Conservation (phyloP, 106 monocot species). For the Dendrobium officinale region DNA sequence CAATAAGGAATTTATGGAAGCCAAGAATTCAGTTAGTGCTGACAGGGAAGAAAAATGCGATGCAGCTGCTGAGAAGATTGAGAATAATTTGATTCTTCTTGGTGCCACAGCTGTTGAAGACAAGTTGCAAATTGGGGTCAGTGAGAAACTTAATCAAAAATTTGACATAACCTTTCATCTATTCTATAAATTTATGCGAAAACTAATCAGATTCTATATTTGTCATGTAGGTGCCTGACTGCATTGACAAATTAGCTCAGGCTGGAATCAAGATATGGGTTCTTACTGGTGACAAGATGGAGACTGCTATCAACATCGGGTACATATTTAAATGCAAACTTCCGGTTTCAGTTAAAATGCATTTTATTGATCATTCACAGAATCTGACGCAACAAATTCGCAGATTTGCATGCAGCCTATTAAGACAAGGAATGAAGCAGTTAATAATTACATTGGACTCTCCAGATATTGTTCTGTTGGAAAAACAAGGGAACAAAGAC, state of each 20-base stretch:
- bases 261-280: slow-evolving; percentile 99
- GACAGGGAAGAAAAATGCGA: slow-evolving; percentile 90
- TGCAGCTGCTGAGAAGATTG: slow-evolving; percentile 57
- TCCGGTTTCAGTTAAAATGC: background rate
- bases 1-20: slow-evolving; percentile 45
- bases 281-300: slow-evolving; percentile 95
- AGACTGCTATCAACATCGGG: slow-evolving; percentile 98
- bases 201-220: background rate
- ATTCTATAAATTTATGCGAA: background rate
- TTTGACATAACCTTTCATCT: background rate
- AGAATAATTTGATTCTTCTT: slow-evolving; percentile 78
- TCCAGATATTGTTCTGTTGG: slow-evolving; percentile 52
- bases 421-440: slow-evolving; percentile 93
- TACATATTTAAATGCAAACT: slow-evolving; percentile 14
- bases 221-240: slow-evolving; percentile 72
- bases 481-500: slow-evolving; percentile 69
- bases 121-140: slow-evolving; percentile 90
- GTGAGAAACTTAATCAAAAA: slow-evolving; percentile 4
- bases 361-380: background rate
- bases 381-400: background rate
- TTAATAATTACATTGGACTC: slow-evolving; percentile 75
- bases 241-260: slow-evolving; percentile 93
- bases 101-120: slow-evolving; percentile 97
- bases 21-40: slow-evolving; percentile 67
- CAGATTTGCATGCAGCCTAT: slow-evolving; percentile 85